phyloP scores from a whole-genome alignment of 805 yeast genomes.

The Ogataea dorogensis region DNA sequence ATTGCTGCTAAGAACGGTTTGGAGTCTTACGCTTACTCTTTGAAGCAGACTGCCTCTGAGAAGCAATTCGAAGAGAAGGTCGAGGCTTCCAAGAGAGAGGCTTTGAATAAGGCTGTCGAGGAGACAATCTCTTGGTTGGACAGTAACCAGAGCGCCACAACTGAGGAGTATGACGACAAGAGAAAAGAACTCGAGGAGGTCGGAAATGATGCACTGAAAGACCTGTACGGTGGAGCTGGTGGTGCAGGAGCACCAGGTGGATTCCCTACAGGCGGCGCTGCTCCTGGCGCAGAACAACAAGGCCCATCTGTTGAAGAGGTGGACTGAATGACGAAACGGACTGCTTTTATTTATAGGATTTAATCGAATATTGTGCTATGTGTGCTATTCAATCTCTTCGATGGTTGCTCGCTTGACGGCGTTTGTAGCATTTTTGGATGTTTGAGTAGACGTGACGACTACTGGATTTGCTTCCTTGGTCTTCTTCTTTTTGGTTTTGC shows the following conservation, averaged over 20 bases:
- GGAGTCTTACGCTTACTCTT: slow-evolving; percentile 57
- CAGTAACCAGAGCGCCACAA: slow-evolving; percentile 85
- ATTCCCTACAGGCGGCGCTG: slow-evolving; percentile 31
- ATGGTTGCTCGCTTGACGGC: slow-evolving; percentile 27
- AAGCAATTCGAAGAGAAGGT: slow-evolving; percentile 38
- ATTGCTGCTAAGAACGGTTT: slow-evolving; percentile 55
- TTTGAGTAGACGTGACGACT: slow-evolving; percentile 5
- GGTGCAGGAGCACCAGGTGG: slow-evolving; percentile 70
- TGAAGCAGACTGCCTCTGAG: slow-evolving; percentile 44
- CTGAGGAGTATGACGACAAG: slow-evolving; percentile 89
- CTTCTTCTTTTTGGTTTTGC: slow-evolving; percentile 19
- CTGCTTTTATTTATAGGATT: slow-evolving; percentile 9
- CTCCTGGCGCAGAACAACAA: slow-evolving; percentile 35
- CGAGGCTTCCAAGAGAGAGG: slow-evolving; percentile 47
- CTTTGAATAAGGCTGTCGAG: slow-evolving; percentile 72
- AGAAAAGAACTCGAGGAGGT: slow-evolving; percentile 94
- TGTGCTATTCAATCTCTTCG: slow-evolving; percentile 23
- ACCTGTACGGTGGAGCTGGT: slow-evolving; percentile 94
- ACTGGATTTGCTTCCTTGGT: slow-evolving; percentile 1
- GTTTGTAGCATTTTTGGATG: slow-evolving; percentile 12
- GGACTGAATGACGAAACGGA: slow-evolving; percentile 43
- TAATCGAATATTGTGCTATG: slow-evolving; percentile 2
- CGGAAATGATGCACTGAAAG: slow-evolving; percentile 95
- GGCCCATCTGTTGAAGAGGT: slow-evolving; percentile 84
- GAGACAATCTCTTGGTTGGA: slow-evolving; percentile 87